Conservation (phyloP, 768 basidiomycete species). For the Suillus placidus region DNA sequence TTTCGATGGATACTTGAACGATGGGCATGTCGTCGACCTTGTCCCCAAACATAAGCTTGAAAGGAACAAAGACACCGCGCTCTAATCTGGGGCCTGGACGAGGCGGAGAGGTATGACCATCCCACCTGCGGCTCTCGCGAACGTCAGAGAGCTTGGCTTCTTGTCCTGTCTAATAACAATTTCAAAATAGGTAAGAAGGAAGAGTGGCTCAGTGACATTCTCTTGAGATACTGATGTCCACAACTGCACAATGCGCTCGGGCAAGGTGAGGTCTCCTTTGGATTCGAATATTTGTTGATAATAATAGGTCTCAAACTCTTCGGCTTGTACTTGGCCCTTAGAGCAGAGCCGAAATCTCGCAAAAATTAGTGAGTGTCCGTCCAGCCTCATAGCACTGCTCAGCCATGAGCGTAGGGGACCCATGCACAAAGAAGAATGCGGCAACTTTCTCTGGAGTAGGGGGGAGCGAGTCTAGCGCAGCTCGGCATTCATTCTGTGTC, state of each 20-base stretch:
- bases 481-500: slow-evolving; percentile 48
- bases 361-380: slow-evolving; percentile 62
- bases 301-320: slow-evolving; percentile 61
- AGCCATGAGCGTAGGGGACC: slow-evolving; percentile 52
- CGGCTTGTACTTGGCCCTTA: slow-evolving; percentile 65
- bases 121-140: slow-evolving; percentile 58
- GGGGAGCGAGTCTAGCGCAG: slow-evolving; percentile 57
- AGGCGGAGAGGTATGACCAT: slow-evolving; percentile 58
- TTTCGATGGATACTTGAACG: slow-evolving; percentile 71
- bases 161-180: slow-evolving; percentile 50
- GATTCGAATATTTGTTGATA: slow-evolving; percentile 73
- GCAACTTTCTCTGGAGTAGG: slow-evolving; percentile 46
- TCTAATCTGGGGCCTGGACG: slow-evolving; percentile 61
- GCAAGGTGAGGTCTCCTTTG: slow-evolving; percentile 57
- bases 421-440: slow-evolving; percentile 59
- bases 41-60: slow-evolving; percentile 76
- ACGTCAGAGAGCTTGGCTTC: slow-evolving; percentile 50
- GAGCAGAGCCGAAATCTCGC: slow-evolving; percentile 61
- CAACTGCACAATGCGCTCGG: slow-evolving; percentile 60
- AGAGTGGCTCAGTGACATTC: not conserved
- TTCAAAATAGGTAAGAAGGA: not conserved
- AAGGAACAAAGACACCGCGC: slow-evolving; percentile 81
- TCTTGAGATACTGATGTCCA: slow-evolving; percentile 49
- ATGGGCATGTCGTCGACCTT: slow-evolving; percentile 63
- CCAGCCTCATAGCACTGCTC: slow-evolving; percentile 40